phyloP scores from a whole-genome alignment of 257 asterid genomes.

The Salvia hispanica region DNA sequence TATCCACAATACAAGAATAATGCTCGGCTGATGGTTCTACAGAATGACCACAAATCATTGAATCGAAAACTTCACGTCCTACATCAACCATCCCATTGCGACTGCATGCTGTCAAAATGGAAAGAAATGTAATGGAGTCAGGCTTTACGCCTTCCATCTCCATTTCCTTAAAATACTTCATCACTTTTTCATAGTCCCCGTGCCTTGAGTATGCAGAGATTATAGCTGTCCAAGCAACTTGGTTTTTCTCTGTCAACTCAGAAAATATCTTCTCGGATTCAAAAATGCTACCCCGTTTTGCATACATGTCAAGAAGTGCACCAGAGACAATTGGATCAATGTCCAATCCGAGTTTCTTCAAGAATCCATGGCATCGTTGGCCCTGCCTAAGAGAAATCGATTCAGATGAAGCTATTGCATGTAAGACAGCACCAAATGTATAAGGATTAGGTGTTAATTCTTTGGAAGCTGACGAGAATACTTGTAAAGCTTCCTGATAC shows the following conservation, averaged over 20 bases:
- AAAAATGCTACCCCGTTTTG: constrained; percentile 85
- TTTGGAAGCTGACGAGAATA: constrained; percentile 47
- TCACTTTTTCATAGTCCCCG: constrained; percentile 73
- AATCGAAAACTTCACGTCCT: constrained; percentile 61
- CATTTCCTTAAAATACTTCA: constrained; percentile 70
- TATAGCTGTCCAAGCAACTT: constrained; percentile 86
- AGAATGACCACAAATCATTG: constrained; percentile 55
- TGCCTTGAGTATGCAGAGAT: constrained; percentile 87
- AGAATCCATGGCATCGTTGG: constrained; percentile 55
- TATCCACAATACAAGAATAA: constrained; percentile 78
- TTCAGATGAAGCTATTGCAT: constrained; percentile 82
- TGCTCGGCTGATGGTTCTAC: constrained; percentile 73
- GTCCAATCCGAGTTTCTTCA: constrained; percentile 62
- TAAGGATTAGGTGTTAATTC: constrained; percentile 71
- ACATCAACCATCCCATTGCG: constrained; percentile 72
- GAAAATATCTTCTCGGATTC: constrained; percentile 66
- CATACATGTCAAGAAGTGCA: constrained; percentile 93
- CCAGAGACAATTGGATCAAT: constrained; percentile 60
- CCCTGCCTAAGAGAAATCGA: constrained; percentile 77
- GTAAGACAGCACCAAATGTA: constrained; percentile 81
- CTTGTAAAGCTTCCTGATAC: constrained; percentile 74
- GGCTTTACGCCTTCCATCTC: constrained; percentile 57
- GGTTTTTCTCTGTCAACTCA: constrained; percentile 54
- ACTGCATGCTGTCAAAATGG: constrained; percentile 79
- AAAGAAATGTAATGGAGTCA: constrained; percentile 82